phyloP scores from a whole-genome alignment of 2,329 filamentous ascomycete genomes.

The Metarhizium robertsii region DNA sequence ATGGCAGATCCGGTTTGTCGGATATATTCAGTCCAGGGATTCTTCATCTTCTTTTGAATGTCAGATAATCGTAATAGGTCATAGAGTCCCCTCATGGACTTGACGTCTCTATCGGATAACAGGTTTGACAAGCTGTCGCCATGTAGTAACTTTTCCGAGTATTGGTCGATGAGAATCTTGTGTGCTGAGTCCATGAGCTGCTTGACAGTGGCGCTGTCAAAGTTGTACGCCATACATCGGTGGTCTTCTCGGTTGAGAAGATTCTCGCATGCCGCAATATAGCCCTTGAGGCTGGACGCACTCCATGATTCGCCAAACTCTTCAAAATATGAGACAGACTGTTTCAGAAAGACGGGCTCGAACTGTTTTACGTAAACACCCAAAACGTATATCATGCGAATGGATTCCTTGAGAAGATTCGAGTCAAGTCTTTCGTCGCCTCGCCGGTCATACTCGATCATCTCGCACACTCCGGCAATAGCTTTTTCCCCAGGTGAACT shows the following conservation, averaged over 20 bases:
- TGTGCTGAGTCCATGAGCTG: slow-evolving; percentile 68
- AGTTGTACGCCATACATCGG: slow-evolving; percentile 69
- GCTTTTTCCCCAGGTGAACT: slow-evolving; percentile 21
- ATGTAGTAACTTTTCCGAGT: slow-evolving; percentile 57
- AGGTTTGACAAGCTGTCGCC: slow-evolving; percentile 60
- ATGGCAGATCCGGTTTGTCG: slow-evolving; percentile 64
- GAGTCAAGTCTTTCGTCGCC: slow-evolving; percentile 48
- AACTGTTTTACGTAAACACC: slow-evolving; percentile 72
- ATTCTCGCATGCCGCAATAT: slow-evolving; percentile 60
- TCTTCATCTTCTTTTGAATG: slow-evolving; percentile 60
- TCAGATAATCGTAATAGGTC: slow-evolving; percentile 62
- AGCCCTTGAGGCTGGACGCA: slow-evolving; percentile 57
- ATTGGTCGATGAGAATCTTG: slow-evolving; percentile 58
- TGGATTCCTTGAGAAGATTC: slow-evolving; percentile 59
- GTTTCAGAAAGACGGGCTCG: slow-evolving; percentile 62
- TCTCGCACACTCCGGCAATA: slow-evolving; percentile 54
- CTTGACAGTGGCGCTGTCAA: slow-evolving; percentile 76
- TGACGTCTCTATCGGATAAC: slow-evolving; percentile 58
- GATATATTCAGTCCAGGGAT: slow-evolving; percentile 74
- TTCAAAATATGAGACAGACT: slow-evolving; percentile 59
- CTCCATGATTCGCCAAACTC: slow-evolving; percentile 62
- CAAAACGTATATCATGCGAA: slow-evolving; percentile 79
- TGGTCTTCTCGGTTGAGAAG: slow-evolving; percentile 64
- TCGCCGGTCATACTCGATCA: slow-evolving; percentile 64
- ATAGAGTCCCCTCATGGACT: slow-evolving; percentile 69